Conservation (phyloP, 176 grass and related monocot species). For the Phragmites australis region DNA sequence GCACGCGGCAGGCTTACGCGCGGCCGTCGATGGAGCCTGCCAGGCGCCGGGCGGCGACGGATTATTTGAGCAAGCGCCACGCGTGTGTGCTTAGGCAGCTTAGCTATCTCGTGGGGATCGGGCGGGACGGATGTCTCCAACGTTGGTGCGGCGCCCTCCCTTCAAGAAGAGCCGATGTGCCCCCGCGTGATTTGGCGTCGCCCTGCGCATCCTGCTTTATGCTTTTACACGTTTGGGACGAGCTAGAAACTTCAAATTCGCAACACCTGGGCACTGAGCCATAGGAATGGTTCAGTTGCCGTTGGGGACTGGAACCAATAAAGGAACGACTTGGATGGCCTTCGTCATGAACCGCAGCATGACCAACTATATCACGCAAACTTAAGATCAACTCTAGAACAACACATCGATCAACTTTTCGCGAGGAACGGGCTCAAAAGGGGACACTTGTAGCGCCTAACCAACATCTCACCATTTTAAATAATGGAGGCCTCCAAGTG, state of each 20-base stretch:
- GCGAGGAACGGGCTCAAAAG: background rate
- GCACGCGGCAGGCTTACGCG: too few relatives aligned
- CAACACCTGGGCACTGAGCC: background rate
- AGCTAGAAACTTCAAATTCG: background rate
- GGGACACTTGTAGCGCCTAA: slow-evolving; percentile 12
- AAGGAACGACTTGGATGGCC: background rate
- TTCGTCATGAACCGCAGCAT: background rate
- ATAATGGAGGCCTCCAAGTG: background rate
- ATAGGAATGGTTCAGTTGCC: background rate
- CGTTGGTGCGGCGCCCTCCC: too few relatives aligned
- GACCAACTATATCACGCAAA: background rate
- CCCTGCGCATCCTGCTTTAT: too few relatives aligned
- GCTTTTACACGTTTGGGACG: too few relatives aligned
- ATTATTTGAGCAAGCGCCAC: too few relatives aligned
- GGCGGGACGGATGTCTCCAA: too few relatives aligned
- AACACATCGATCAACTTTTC: background rate
- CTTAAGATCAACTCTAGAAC: background rate
- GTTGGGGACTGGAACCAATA: background rate
- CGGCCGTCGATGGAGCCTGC: too few relatives aligned
- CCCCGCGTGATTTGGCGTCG: too few relatives aligned
- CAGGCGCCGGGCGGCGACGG: too few relatives aligned
- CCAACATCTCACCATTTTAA: background rate
- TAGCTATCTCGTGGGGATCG: too few relatives aligned
- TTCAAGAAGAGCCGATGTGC: too few relatives aligned
- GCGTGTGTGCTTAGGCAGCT: too few relatives aligned